These are phyloP conservation scores for Sporothrix protearum DNA, from an alignment of 2,329 filamentous ascomycete species.

Conservation along the genomic window DNA sequence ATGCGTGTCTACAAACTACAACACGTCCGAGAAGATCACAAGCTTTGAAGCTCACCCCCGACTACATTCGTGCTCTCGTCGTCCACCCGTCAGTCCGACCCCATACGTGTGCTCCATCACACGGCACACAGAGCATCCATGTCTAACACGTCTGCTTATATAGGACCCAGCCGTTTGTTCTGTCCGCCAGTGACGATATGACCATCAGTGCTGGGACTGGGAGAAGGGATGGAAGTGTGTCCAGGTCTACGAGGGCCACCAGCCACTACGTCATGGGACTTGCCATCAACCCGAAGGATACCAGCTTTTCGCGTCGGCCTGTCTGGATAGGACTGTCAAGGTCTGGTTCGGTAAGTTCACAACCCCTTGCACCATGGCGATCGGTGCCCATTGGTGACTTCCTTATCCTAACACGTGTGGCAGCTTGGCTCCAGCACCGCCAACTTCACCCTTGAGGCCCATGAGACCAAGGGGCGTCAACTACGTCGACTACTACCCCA, in stretches of 20 bases:
- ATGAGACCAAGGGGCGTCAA: conserved; percentile 97
- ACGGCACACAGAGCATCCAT: neutral
- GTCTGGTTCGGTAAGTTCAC: conserved; percentile 30
- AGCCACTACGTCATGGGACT: conserved; percentile 92
- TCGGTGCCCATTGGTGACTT: neutral
- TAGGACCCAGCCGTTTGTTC: conserved; percentile 79
- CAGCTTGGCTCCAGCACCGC: conserved; percentile 85
- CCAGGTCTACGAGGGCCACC: conserved; percentile 88
- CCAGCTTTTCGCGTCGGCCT: conserved; percentile 90
- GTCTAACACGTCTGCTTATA: conserved; percentile 8
- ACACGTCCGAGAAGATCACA: conserved; percentile 97
- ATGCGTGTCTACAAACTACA: conserved; percentile 71
- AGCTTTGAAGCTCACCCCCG: conserved; percentile 96
- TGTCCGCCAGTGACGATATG: conserved; percentile 97
- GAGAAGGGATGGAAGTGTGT: conserved; percentile 98
- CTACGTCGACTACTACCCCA: conserved; percentile 86
- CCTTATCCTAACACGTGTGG: neutral
- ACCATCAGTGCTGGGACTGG: conserved; percentile 99
- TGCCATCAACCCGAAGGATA: conserved; percentile 96
- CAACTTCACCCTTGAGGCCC: conserved; percentile 94
- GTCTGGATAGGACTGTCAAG: conserved; percentile 92
- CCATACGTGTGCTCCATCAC: neutral
- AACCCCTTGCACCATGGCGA: neutral
- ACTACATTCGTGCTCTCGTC: conserved; percentile 95
- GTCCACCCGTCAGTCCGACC: conserved; percentile 63